Conservation (phyloP, 345 rosid genomes). For the Eucalyptus decipiens region DNA sequence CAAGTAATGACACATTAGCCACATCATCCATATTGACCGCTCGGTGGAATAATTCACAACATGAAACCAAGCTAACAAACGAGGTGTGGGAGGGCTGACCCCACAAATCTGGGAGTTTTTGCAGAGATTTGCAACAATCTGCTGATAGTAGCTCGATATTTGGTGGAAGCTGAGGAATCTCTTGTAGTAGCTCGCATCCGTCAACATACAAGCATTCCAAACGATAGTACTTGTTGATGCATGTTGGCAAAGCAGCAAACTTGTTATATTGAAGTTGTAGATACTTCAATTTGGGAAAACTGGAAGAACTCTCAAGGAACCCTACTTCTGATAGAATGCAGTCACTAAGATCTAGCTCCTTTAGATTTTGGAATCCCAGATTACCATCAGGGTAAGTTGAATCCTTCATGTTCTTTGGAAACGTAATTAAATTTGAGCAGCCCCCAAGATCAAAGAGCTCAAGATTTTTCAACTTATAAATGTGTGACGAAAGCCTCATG, state of each 20-base stretch:
- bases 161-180: not conserved
- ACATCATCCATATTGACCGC: too few relatives aligned
- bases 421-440: too few relatives aligned
- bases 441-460: accelerated
- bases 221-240: not conserved
- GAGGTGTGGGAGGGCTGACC: too few relatives aligned
- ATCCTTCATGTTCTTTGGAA: too few relatives aligned
- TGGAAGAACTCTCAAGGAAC: too few relatives aligned
- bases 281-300: accelerated
- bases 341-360: too few relatives aligned
- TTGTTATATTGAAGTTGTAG: accelerated
- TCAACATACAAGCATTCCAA: accelerated
- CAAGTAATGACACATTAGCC: not conserved
- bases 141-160: accelerated
- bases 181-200: not conserved
- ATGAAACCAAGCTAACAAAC: accelerated
- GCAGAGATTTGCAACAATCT: accelerated
- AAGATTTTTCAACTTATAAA: too few relatives aligned
- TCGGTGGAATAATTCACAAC: too few relatives aligned
- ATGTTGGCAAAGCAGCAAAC: accelerated
- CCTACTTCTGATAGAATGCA: not conserved
- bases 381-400: accelerated
- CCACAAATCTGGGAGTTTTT: not conserved
- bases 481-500: accelerated
- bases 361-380: too few relatives aligned